Percentiles rank a stretch among this genome's conserved stretches.
Evolutionary conservation across 805 yeast genomes (phyloP).

Genomic region (Candida silvicultrix): DNA sequence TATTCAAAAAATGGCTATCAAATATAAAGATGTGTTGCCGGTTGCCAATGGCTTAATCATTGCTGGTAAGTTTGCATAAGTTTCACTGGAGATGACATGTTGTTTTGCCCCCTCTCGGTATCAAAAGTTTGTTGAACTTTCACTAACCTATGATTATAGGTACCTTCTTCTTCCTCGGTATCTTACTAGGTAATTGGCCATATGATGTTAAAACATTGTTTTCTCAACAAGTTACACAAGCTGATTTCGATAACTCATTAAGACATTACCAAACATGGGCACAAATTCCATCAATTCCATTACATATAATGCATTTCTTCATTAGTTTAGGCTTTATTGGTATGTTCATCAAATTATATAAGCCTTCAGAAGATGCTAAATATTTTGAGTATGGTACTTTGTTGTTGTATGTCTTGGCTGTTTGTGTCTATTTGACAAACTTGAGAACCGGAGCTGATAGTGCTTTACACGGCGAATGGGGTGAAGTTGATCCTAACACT

Average conservation of each 20-base stretch:
- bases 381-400: conserved; percentile 87
- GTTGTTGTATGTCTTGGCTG: conserved; percentile 62
- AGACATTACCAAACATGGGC: conserved; percentile 74
- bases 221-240: conserved; percentile 42
- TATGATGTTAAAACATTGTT: conserved; percentile 77
- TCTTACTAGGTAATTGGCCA: conserved; percentile 70
- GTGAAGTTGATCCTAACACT: conserved; percentile 80
- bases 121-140: background rate
- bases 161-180: conserved; percentile 75
- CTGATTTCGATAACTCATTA: conserved; percentile 54
- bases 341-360: conserved; percentile 68
- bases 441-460: conserved; percentile 73
- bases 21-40: conserved; percentile 40
- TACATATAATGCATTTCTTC: conserved; percentile 58
- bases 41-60: conserved; percentile 39
- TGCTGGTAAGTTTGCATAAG: conserved; percentile 21
- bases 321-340: conserved; percentile 66
- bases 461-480: conserved; percentile 75
- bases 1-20: conserved; percentile 16
- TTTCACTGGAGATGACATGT: background rate
- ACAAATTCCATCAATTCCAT: conserved; percentile 50
- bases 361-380: conserved; percentile 80
- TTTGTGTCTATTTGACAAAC: conserved; percentile 82
- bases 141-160: conserved; percentile 24
- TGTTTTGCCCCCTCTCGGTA: background rate